Percentiles rank a stretch among this genome's conserved stretches.
These are phyloP conservation scores for Didymella sp. DNA, from an alignment of 2,329 filamentous ascomycete species.

Conservation along the genomic window DNA sequence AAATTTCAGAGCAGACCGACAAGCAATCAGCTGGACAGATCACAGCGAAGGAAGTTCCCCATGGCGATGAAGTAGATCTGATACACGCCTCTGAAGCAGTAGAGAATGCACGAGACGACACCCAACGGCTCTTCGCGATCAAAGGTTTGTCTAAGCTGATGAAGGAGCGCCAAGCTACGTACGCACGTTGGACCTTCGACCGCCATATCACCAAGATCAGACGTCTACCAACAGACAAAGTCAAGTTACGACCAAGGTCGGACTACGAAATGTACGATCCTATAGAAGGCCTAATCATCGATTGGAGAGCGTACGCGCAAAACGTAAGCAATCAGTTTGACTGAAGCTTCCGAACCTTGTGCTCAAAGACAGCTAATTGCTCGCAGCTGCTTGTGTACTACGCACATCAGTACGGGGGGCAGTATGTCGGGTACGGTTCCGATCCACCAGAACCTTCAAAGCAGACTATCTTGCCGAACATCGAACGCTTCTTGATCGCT, in stretches of 20 bases:
- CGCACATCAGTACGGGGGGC: constrained; percentile 45
- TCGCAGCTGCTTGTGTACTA: constrained; percentile 38
- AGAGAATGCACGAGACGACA: constrained; percentile 21
- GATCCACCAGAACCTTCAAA: constrained; percentile 41
- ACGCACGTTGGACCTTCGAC: constrained; percentile 48
- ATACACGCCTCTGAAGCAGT: constrained; percentile 42
- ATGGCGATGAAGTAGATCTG: constrained; percentile 48
- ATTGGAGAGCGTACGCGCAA: constrained; percentile 40
- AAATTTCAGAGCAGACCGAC: constrained; percentile 30
- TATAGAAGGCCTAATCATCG: constrained; percentile 24
- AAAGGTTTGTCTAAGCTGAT: constrained; percentile 29
- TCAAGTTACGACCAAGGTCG: constrained; percentile 25
- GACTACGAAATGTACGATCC: constrained; percentile 36
- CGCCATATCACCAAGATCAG: constrained; percentile 48
- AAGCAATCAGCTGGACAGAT: constrained; percentile 39
- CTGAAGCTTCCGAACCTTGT: too few relatives aligned
- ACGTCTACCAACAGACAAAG: constrained; percentile 31
- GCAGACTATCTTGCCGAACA: constrained; percentile 43
- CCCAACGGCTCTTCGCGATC: constrained; percentile 26
- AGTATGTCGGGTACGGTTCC: constrained; percentile 48
- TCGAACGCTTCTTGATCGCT: constrained; percentile 49
- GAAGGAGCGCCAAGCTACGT: constrained; percentile 42
- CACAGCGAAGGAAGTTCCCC: constrained; percentile 55
- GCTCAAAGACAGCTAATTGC: constrained; percentile 9
- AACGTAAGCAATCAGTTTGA: constrained; percentile 29